Conservation (phyloP, 129 eudicot genomes). For the Dittrichia graveolens region DNA sequence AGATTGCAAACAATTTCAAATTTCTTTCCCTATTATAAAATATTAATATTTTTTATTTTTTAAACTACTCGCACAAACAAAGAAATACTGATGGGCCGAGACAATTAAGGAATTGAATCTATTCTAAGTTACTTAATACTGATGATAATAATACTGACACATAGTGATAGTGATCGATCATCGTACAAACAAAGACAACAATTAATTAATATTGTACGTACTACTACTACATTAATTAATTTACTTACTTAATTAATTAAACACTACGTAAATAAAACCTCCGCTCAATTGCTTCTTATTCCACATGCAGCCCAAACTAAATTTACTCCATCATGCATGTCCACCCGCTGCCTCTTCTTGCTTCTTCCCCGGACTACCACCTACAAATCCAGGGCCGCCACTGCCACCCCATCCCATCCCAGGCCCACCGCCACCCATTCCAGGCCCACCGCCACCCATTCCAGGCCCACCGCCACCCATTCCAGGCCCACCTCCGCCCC, state of each 20-base stretch:
- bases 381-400: not conserved
- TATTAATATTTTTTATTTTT: no score
- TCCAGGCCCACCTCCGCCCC: constrained; percentile 25
- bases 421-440: not conserved
- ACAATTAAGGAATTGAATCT: no score
- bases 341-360: not conserved
- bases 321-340: not conserved
- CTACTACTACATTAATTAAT: not conserved
- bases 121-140: no score
- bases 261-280: not conserved
- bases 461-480: constrained; percentile 19
- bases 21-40: no score
- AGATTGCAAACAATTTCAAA: no score
- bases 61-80: no score
- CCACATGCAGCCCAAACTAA: constrained; percentile 9
- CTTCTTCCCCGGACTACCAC: not conserved
- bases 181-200: not conserved
- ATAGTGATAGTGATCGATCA: no score
- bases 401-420: no score
- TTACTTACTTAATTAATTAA: no score
- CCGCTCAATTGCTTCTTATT: constrained; percentile 13
- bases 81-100: no score
- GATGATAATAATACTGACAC: no score
- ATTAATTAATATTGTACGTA: not conserved
- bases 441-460: not conserved